Evolutionary conservation across 345 rosid genomes (phyloP), one percentile per base, ranked within the genome.

Genomic region (Lepidium africanum): DNA sequence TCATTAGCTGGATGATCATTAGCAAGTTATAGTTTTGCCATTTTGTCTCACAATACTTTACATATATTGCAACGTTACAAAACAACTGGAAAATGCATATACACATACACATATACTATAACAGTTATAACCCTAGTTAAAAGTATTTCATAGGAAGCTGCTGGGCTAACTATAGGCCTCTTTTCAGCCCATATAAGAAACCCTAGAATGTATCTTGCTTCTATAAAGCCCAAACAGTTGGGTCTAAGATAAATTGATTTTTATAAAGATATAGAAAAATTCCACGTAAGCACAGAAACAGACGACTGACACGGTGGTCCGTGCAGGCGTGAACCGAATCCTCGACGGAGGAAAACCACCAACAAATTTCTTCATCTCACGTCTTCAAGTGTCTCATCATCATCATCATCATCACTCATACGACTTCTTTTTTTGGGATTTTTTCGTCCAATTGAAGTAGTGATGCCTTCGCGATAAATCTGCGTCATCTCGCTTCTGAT

Each of bases 271-370:
- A 56, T 15, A 57, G 3, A 33, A 51, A 62, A 67, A 59, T 68
- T 79, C 82, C 85, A 85, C 78, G 78, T 73, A 55, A 51, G 41
- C 72, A 61, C 67, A 57, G 70, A 61, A 65, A 69, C 82, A 80
- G 68, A 40, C 74, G 52, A 78, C 73, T 78, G 71, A 67, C 77
- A 78, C 74, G 68, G 84, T 72, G 83, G 78, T 69, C 71, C 66
- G 76, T 59, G 75, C 55, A 77, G 66, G 67, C 75, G 76, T 63
- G 72, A 74, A 36, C 63, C 77, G 77, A 60, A 59, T 73, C 68
- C 13, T 45, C 64, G 69, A 62, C 74, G 69, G 73, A 67, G 73
- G 61, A 74, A 74, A 5, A 59, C 62, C 62, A 59, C 77, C 67
- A 67, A 67, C 53, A 55, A 59, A 50, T 67, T 21, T 74, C 67